Evolutionary conservation across 1,284 basidiomycete genomes (phyloP), one percentile per base, ranked within the genome.

Genomic region (Ustilago hordei): DNA sequence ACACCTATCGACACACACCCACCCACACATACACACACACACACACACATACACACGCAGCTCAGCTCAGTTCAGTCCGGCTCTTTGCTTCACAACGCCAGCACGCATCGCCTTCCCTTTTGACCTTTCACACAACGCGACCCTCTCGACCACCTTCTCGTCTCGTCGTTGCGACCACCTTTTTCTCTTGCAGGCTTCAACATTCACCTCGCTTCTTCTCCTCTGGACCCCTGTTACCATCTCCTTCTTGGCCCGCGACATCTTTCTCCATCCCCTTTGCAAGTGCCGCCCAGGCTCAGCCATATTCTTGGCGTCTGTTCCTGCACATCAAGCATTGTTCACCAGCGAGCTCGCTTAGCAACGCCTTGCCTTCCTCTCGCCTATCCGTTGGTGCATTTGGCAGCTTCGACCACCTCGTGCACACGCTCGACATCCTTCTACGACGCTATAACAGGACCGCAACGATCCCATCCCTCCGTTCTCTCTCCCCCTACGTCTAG

Each of bases 181-280:
- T 50, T 28, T 28, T 28, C 23, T 28, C 23, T 28, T 32, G 28
- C 48, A 31, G 4, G 5, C 31, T 50, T 13, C 36, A n/a, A 8
- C 43, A 55, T 38, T 48, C 43, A 50, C 54, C 35, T 55, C 41
- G 54, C 53, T 23, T 52, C 39, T 45, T 19, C 43, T 15, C n/a
- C 6, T 23, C 43, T 17, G 28, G 12, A 50, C 48, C 60, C 39
- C 23, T 17, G 31, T 34, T 45, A 9, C 23, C 47, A 6, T 41
- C 32, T 13, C 39, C 61, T 41, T 34, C 53, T 48, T 62, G 60
- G 34, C 53, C 60, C 53, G 60, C 60, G 31, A 35, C 56, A 28
- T 3, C 36, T 28, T 31, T 38, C 8, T 28, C 47, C 8, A 48
- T 28, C 3, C 23, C 23, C 23, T 28, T 28, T 28, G 47, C 47